Conservation (phyloP, 139 green algal species). For the Mychonastes homosphaera region DNA sequence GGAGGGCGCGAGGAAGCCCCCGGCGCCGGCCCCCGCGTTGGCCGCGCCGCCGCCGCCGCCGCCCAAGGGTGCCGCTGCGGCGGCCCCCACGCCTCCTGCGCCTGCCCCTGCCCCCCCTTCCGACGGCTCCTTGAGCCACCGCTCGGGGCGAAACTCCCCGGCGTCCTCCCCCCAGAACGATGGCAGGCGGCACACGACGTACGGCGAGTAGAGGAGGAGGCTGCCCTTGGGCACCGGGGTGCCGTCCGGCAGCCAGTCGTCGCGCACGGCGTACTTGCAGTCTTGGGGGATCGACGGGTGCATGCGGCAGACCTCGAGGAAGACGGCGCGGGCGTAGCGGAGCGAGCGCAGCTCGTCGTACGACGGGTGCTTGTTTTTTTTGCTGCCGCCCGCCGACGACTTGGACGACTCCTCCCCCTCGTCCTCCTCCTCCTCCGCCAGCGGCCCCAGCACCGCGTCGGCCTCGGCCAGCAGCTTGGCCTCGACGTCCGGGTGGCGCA, state of each 20-base stretch:
- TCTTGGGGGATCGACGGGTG: constrained; percentile 11
- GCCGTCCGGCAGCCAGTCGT: constrained; percentile 13
- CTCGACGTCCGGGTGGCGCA: constrained; percentile 15
- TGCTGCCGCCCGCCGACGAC: too few relatives aligned
- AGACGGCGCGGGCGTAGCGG: constrained; percentile 1
- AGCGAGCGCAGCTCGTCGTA: constrained; percentile 14
- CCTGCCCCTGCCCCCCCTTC: too few relatives aligned
- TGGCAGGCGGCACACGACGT: constrained; percentile 9
- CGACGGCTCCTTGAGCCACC: too few relatives aligned
- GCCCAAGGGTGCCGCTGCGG: too few relatives aligned
- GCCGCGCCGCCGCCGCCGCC: too few relatives aligned
- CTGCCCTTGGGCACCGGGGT: neutral
- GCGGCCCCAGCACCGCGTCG: constrained; percentile 9
- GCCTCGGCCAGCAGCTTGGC: constrained; percentile 14
- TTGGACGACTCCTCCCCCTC: too few relatives aligned
- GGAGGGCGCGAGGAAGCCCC: constrained; percentile 6
- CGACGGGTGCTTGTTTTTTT: too few relatives aligned
- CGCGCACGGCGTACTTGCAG: constrained; percentile 2
- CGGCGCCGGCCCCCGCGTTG: too few relatives aligned
- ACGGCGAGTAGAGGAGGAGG: constrained; percentile 13
- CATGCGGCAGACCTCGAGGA: constrained; percentile 14
- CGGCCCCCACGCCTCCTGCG: too few relatives aligned
- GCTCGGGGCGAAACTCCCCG: too few relatives aligned
- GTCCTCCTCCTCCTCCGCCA: too few relatives aligned
- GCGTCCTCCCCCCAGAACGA: constrained; percentile 16